Base-by-base conservation (phyloP, 2,329 filamentous ascomycete genomes). In the Neofusicoccum umdonicola region DNA sequence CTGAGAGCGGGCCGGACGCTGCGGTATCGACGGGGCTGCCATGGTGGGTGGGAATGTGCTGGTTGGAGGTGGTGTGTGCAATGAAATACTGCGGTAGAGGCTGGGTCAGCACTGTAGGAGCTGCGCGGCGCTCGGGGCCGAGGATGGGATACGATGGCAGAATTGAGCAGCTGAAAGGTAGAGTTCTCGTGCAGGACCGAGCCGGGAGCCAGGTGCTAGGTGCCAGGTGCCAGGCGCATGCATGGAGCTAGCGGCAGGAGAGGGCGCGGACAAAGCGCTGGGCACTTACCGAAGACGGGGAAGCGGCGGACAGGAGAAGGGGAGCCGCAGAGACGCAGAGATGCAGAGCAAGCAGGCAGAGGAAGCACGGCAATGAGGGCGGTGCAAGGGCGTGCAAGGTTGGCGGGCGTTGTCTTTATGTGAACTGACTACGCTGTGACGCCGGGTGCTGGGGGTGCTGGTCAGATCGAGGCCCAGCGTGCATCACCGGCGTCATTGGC, bases 21-120 rank as follows among this genome's bases (percentile, higher is more conserved):
- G 87, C 67, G 88, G 88, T 69, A 90, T 80, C 69, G 78, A 79
- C 45, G 88, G 62, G 65, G 81, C 80, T 70, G 85, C 79, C 80
- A 82, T 82, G 69, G 69, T 77, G 70, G 34, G 17, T 37, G 31
- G 39, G 56, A 11, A 8, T 17, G 8, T 35, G 41, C 27, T 44
- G 1, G 17, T 13, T 22, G 8, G 42, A 15, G 4, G 41, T n/a
- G 37, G n/a, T 39, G 54, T 34, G 41, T 58, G 54, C 54, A 58
- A 44, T n/a, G 41, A 41, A 42, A 45, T 45, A 45, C 54, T 58
- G 22, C 8, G 15, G 54, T 19, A 58, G 4, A 19, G 39, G 35
- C 41, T 35, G 19, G 27, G 17, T 60, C 56, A 60, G 42, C 22
- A 35, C 11, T 48, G 17, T 9, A 27, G 27, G 9, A 15, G 22